Base-by-base conservation (phyloP, 805 yeast species). In the Metschnikowia aberdeeniae region DNA sequence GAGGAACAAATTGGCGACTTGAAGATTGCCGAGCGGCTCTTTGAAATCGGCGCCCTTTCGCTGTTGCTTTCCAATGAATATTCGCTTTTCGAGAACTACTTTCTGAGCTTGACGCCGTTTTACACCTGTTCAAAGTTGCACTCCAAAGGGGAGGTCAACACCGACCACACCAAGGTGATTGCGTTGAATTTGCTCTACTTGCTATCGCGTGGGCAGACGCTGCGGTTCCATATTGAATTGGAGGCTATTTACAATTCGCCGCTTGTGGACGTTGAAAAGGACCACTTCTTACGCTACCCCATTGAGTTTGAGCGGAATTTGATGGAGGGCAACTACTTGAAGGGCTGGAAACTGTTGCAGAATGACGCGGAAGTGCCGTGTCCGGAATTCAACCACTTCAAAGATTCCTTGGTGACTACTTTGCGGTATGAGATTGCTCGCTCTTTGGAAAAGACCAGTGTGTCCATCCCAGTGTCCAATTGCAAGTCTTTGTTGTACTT, bases 301-400 rank as follows among this genome's bases (percentile, higher is more conserved):
- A 82, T 92, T 43, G 82, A 82, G 55, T 81, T 93, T 56, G 98
- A 93, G 64, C 82, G 87, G 53, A 88, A 95, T 85, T 78, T 93
- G 53, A 89, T 92, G 84, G 98, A 93, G 68, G 99, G 99, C 35
- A 86, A 92, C 53, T 93, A 90, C 66, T 93, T 89, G 64, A 87
- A 87, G 65, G 92, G 90, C 37, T 86, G 93, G 85, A 83, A 80
- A 55, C 75, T 86, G 44, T 75, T 86, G 52, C 80, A 82, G 42
- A 77, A 80, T 48, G 72, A 73, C 44, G 55, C 68, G 32, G 70
- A 68, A 57, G 81, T 83, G 53, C 82, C 84, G 24, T 76, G 81
- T 53, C 78, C 81, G 46, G 98, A 93, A 63, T 90, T 82, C 64
- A 78, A 77, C 47, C 76, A 87, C 38, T 87, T 92, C 64, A 85